A percentile compares a stretch with the other conserved stretches of the same genome.
Conservation (phyloP, 2,329 filamentous ascomycete species). For the Cytospora leucostoma region DNA sequence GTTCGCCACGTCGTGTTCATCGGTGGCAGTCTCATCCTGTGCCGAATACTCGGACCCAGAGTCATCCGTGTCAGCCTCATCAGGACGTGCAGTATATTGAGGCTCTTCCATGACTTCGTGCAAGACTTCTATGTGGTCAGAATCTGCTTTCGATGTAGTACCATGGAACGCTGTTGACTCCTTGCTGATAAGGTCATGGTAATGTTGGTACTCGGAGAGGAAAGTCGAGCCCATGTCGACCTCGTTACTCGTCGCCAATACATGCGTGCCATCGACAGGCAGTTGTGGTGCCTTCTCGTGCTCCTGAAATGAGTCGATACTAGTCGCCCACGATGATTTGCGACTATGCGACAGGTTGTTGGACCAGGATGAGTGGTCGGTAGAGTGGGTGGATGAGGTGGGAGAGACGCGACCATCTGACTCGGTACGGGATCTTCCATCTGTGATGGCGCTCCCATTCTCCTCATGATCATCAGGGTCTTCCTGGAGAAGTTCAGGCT, state of each 20-base stretch:
- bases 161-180: background rate
- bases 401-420: background rate
- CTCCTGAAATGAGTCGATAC: background rate
- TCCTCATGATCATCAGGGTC: background rate
- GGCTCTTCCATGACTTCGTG: background rate
- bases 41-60: background rate
- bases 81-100: background rate
- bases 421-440: background rate
- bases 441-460: background rate
- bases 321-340: slow-evolving; percentile 10
- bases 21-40: background rate
- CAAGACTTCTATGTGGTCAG: background rate
- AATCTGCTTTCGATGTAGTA: background rate
- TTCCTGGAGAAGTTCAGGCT: background rate
- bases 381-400: background rate
- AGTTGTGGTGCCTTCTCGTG: background rate
- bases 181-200: background rate
- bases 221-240: background rate
- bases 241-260: background rate
- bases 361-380: background rate
- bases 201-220: background rate
- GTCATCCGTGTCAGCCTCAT: background rate
- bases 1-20: background rate
- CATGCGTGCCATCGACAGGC: accelerated
- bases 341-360: background rate